Percentiles rank a stretch among this genome's conserved stretches.
phyloP scores from a whole-genome alignment of 2,329 filamentous ascomycete genomes.

The Penicillium sp. region DNA sequence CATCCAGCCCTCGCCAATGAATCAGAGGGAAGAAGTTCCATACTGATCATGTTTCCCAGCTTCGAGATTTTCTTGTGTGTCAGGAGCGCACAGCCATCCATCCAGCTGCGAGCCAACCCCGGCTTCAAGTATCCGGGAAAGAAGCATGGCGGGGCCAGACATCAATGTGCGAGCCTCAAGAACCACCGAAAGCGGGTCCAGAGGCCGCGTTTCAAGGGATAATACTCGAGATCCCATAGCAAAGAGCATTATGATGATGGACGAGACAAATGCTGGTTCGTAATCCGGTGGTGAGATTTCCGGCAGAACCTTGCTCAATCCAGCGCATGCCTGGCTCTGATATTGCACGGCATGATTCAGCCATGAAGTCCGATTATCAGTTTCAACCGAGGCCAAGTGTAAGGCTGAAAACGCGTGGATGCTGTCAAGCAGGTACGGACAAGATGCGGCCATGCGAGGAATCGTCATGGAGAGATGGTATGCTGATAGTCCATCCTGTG shows the following conservation, averaged over 20 bases:
- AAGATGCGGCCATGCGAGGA: constrained; percentile 42
- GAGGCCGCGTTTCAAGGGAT: constrained; percentile 24
- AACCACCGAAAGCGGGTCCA: constrained; percentile 30
- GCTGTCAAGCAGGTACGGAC: constrained; percentile 47
- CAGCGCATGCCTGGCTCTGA: constrained; percentile 38
- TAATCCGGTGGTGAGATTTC: constrained; percentile 44
- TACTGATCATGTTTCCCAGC: constrained; percentile 5
- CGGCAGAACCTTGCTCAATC: constrained; percentile 35
- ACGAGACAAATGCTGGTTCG: constrained; percentile 44
- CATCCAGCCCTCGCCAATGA: background rate
- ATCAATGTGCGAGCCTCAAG: constrained; percentile 33
- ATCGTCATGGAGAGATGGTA: constrained; percentile 37
- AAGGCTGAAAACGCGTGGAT: constrained; percentile 47
- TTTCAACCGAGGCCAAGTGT: constrained; percentile 44
- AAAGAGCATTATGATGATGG: constrained; percentile 42
- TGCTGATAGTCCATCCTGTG: constrained; percentile 31
- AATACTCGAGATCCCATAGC: constrained; percentile 35
- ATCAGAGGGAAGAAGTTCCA: background rate
- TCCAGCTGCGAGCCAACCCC: constrained; percentile 26
- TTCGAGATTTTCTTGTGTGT: constrained; percentile 13
- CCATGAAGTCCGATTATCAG: constrained; percentile 32
- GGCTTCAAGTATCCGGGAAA: constrained; percentile 25
- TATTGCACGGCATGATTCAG: constrained; percentile 38
- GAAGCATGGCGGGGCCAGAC: constrained; percentile 33
- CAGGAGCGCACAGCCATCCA: constrained; percentile 26